Evolutionary conservation across 2,329 filamentous ascomycete species (phyloP).

Genomic region (Paecilomyces fulvus): DNA sequence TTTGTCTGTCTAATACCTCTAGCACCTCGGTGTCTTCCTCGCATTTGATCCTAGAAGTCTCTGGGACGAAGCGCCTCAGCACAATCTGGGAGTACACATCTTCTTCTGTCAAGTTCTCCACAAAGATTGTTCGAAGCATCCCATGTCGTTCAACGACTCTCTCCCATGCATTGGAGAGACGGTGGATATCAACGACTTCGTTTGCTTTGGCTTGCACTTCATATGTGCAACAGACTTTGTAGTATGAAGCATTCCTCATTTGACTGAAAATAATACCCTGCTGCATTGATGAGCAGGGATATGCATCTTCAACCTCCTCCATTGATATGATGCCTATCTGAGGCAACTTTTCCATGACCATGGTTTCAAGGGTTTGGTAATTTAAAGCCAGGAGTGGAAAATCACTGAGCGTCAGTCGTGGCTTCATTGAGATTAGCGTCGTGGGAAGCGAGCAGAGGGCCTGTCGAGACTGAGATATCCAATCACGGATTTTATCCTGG

Average conservation of each 20-base stretch:
- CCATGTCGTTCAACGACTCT: conserved; percentile 23
- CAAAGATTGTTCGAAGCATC: conserved; percentile 31
- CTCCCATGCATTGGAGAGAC: conserved; percentile 22
- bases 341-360: conserved; percentile 30
- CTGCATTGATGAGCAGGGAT: conserved; percentile 31
- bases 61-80: conserved; percentile 20
- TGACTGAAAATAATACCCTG: conserved; percentile 28
- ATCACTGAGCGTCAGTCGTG: conserved; percentile 32
- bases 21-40: conserved; percentile 20
- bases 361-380: conserved; percentile 31
- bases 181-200: conserved; percentile 17
- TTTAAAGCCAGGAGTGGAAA: conserved; percentile 38
- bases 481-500: conserved; percentile 34
- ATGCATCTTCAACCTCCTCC: conserved; percentile 35
- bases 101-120: conserved; percentile 22
- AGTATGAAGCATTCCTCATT: conserved; percentile 24
- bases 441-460: conserved; percentile 23
- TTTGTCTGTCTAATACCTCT: conserved; percentile 19
- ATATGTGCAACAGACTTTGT: conserved; percentile 31
- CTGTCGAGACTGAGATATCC: conserved; percentile 33
- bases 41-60: conserved; percentile 22
- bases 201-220: conserved; percentile 17
- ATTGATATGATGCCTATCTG: conserved; percentile 23
- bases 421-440: conserved; percentile 15
- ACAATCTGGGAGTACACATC: conserved; percentile 28